These are phyloP conservation scores for Chytriomyces hyalinus DNA, from an alignment of 192 early-diverging fungal species.

Conservation along the genomic window DNA sequence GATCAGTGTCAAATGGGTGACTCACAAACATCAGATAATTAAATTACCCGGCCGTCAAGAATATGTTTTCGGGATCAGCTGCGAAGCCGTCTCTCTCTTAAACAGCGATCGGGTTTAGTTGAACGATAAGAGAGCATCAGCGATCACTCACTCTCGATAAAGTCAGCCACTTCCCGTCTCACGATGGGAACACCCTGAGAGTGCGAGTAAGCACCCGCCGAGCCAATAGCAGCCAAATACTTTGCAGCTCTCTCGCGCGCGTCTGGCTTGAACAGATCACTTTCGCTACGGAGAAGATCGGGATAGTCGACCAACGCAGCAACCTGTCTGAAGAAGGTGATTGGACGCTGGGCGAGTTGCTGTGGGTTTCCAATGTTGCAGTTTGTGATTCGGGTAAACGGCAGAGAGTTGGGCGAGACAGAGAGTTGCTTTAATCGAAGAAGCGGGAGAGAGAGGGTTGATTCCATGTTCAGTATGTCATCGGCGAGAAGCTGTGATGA, in stretches of 20 bases:
- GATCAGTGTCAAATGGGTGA: neutral
- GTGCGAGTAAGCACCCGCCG: conserved; percentile 91
- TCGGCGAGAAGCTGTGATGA: too few species aligned
- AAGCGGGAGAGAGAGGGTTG: too few species aligned
- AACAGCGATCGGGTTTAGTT: neutral
- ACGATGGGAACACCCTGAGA: conserved; percentile 89
- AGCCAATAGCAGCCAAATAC: conserved; percentile 71
- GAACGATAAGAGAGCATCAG: neutral
- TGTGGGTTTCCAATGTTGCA: conserved; percentile 97
- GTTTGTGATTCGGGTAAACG: conserved; percentile 72
- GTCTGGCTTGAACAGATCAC: conserved; percentile 79
- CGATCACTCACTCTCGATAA: conserved; percentile 66
- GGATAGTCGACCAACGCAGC: conserved; percentile 90
- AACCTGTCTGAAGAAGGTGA: conserved; percentile 97
- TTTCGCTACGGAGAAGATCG: conserved; percentile 61
- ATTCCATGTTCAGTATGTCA: too few species aligned
- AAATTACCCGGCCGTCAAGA: conserved; percentile 27
- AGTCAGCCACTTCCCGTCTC: conserved; percentile 85
- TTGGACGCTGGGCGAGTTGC: conserved; percentile 85
- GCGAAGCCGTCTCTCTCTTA: conserved; percentile 90
- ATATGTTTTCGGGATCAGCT: conserved; percentile 74
- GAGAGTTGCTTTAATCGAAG: conserved; percentile 36
- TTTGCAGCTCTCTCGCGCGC: conserved; percentile 83
- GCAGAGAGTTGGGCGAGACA: conserved; percentile 43
- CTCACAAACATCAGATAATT: neutral